phyloP scores from a whole-genome alignment of 768 basidiomycete genomes.

The Tricholoma flavovirens region DNA sequence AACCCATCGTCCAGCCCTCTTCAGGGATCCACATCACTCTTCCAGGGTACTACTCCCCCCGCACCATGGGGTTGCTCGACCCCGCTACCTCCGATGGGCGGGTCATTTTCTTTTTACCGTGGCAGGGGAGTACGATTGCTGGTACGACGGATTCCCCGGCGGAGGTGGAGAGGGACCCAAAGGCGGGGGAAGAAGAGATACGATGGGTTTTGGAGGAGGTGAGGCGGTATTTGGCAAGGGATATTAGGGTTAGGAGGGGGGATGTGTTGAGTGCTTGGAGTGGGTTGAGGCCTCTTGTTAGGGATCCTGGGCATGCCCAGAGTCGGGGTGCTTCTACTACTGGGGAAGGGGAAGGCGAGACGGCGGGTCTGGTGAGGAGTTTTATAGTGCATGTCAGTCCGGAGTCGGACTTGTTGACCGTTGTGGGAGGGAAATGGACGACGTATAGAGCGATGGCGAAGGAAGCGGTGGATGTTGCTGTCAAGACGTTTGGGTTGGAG shows the following conservation, averaged over 20 bases:
- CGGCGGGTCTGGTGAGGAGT: constrained; percentile 86
- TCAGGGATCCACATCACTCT: constrained; percentile 95
- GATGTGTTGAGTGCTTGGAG: constrained; percentile 96
- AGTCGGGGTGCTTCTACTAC: constrained; percentile 18
- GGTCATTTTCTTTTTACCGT: constrained; percentile 98
- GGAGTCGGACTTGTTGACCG: constrained; percentile 68
- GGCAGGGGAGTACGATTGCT: constrained; percentile 97
- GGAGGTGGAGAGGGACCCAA: constrained; percentile 64
- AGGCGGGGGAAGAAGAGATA: constrained; percentile 89
- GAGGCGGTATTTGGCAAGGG: constrained; percentile 78
- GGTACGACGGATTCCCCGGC: constrained; percentile 92
- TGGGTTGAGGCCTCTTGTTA: constrained; percentile 85
- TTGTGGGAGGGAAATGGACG: too few species aligned
- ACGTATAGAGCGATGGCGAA: too few species aligned
- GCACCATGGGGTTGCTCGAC: constrained; percentile 92
- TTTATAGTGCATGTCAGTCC: constrained; percentile 81
- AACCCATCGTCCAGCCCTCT: constrained; percentile 87
- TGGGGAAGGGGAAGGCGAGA: constrained; percentile 34
- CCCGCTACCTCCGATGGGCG: constrained; percentile 94
- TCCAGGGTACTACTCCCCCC: constrained; percentile 94
- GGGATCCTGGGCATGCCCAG: constrained; percentile 22
- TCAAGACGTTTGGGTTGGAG: too few species aligned
- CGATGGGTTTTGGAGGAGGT: constrained; percentile 96
- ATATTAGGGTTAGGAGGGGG: constrained; percentile 89
- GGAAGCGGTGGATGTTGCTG: too few species aligned